Conservation (phyloP, 2,329 filamentous ascomycete genomes). For the Penicillium aurantiogriseum region DNA sequence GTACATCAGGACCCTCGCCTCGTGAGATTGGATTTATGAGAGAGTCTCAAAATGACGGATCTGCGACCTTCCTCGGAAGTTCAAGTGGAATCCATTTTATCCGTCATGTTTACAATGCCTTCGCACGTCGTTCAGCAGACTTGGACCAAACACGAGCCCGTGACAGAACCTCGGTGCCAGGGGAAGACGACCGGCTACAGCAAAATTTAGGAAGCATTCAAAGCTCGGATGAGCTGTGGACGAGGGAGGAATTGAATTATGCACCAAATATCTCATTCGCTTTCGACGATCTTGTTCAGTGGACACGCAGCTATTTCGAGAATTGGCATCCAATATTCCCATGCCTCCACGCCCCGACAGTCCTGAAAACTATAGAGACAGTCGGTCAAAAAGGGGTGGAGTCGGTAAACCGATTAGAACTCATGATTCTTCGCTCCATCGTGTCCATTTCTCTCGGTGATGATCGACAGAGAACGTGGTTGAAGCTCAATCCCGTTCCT, state of each 20-base stretch:
- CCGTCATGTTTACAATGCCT: slow-evolving; percentile 53
- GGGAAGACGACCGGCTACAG: slow-evolving; percentile 54
- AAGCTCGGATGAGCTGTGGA: slow-evolving; percentile 37
- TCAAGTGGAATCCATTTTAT: slow-evolving; percentile 61
- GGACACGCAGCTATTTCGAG: slow-evolving; percentile 56
- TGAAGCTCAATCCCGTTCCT: slow-evolving; percentile 36
- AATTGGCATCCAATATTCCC: slow-evolving; percentile 59
- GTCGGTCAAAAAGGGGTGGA: slow-evolving; percentile 36
- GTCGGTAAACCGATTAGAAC: slow-evolving; percentile 37
- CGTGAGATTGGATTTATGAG: slow-evolving; percentile 54
- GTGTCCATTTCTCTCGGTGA: slow-evolving; percentile 57
- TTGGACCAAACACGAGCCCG: slow-evolving; percentile 29
- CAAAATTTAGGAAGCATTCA: slow-evolving; percentile 33
- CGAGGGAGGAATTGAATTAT: slow-evolving; percentile 12
- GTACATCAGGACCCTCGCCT: slow-evolving; percentile 22
- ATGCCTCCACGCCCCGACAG: slow-evolving; percentile 55
- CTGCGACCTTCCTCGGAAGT: slow-evolving; percentile 57
- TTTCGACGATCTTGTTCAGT: slow-evolving; percentile 52
- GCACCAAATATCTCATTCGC: slow-evolving; percentile 17
- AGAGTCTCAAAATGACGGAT: slow-evolving; percentile 47
- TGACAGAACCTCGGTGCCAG: slow-evolving; percentile 51
- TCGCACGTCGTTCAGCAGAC: slow-evolving; percentile 40
- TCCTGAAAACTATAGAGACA: slow-evolving; percentile 50
- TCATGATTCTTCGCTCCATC: slow-evolving; percentile 49
- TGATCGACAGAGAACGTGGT: slow-evolving; percentile 43